Conservation (phyloP, 2,329 filamentous ascomycete genomes). For the Trichoderma semiorbis region DNA sequence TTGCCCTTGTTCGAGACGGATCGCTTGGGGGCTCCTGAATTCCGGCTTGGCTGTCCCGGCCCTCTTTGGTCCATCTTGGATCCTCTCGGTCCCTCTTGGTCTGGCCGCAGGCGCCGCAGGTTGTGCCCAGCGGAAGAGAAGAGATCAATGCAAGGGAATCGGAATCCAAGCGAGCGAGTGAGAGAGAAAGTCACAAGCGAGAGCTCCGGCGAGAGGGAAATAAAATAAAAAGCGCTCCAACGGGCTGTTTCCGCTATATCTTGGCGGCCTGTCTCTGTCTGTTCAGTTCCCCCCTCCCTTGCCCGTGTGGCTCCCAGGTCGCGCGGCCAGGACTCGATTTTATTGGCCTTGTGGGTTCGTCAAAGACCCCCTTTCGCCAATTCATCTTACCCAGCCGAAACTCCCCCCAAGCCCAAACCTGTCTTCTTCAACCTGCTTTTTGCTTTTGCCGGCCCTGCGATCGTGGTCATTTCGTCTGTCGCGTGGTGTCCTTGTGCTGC, state of each 20-base stretch:
- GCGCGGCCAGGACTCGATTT: not conserved
- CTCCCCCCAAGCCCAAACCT: not conserved
- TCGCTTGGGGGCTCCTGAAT: constrained; percentile 10
- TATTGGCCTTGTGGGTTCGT: constrained; percentile 7
- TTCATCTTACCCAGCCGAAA: constrained; percentile 14
- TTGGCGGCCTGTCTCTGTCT: not conserved
- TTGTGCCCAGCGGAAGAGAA: not conserved
- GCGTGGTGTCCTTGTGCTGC: constrained; percentile 16
- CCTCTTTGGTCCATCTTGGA: not conserved
- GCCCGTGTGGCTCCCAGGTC: not conserved
- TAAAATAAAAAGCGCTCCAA: not conserved
- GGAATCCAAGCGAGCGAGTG: not conserved
- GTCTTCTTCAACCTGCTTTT: constrained; percentile 14
- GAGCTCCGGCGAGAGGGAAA: not conserved
- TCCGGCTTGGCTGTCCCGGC: constrained; percentile 1
- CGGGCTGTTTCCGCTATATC: not conserved
- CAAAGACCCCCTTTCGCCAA: constrained; percentile 14
- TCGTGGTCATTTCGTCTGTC: constrained; percentile 4
- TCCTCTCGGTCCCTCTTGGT: not conserved
- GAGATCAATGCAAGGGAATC: not conserved
- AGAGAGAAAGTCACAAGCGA: not conserved
- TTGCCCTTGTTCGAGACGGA: constrained; percentile 12
- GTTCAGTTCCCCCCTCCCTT: not conserved
- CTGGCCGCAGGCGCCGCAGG: constrained; percentile 14
- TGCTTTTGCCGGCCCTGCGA: constrained; percentile 11